phyloP scores from a whole-genome alignment of 176 grass and related monocot species.

The Rhipidocladum racemiflorum region DNA sequence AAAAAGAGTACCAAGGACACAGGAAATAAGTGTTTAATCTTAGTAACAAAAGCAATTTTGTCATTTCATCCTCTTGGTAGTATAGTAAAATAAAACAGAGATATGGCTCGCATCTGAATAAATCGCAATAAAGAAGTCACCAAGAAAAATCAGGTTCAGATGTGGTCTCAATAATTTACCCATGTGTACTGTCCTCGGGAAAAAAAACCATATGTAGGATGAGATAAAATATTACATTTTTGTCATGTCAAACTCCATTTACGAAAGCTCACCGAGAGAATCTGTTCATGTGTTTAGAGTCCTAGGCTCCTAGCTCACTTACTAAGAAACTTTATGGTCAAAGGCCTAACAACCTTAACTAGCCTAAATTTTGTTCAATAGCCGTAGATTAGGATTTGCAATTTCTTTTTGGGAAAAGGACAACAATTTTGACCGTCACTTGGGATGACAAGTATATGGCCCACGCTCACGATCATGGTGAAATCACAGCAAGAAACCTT shows the following conservation, averaged over 20 bases:
- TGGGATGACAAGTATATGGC: conserved; percentile 5
- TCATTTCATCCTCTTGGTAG: background rate
- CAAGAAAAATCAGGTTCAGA: background rate
- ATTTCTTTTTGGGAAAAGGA: background rate
- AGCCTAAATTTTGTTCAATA: background rate
- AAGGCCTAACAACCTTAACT: background rate
- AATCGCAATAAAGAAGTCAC: background rate
- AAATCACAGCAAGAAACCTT: background rate
- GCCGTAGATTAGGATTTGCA: background rate
- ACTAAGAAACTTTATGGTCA: background rate
- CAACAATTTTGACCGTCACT: background rate
- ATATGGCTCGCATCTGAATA: background rate
- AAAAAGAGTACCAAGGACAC: no score
- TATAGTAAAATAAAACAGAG: background rate
- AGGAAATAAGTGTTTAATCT: background rate
- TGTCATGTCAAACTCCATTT: background rate
- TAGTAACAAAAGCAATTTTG: background rate
- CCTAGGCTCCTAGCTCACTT: background rate
- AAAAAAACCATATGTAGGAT: background rate
- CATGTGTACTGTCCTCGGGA: background rate
- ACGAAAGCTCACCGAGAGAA: background rate
- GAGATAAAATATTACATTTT: background rate
- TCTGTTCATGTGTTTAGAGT: background rate
- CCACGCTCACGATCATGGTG: background rate
- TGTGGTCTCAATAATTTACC: background rate